These are phyloP conservation scores for Dillenia turbinata DNA, from an alignment of 164 flowering plant genomes.

Conservation along the genomic window DNA sequence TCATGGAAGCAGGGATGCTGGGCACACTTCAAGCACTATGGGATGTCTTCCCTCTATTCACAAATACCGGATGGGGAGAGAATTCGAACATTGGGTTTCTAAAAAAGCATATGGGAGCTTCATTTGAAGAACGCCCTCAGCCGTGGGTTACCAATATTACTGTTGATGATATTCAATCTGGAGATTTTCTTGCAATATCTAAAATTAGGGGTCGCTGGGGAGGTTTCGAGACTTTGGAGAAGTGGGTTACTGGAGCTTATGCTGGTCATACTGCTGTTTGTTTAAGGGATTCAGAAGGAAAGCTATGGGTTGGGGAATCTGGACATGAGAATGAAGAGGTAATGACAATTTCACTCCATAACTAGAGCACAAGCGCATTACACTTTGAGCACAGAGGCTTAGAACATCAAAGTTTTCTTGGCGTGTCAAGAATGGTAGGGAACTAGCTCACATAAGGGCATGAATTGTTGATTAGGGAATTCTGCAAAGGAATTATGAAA, in stretches of 20 bases:
- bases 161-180: slow-evolving; percentile 79
- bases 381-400: too few species aligned
- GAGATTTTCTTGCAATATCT: slow-evolving; percentile 91
- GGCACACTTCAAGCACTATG: slow-evolving; percentile 90
- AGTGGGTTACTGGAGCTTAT: slow-evolving; percentile 96
- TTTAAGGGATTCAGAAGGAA: slow-evolving; percentile 90
- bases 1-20: slow-evolving; percentile 96
- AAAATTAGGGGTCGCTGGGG: slow-evolving; percentile 99
- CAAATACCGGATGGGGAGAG: slow-evolving; percentile 97
- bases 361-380: too few species aligned
- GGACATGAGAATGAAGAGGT: slow-evolving; percentile 93
- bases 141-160: slow-evolving; percentile 87
- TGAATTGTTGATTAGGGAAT: too few species aligned
- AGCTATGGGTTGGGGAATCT: slow-evolving; percentile 98
- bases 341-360: not conserved
- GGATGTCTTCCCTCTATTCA: slow-evolving; percentile 91
- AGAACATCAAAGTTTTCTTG: too few species aligned
- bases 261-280: slow-evolving; percentile 96
- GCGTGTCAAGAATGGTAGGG: too few species aligned
- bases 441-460: too few species aligned
- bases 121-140: slow-evolving; percentile 71
- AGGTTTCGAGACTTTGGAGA: slow-evolving; percentile 95
- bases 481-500: too few species aligned
- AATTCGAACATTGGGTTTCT: slow-evolving; percentile 80
- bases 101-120: slow-evolving; percentile 83